Evolutionary conservation across 495 filamentous ascomycete species (phyloP).

Genomic region (Endocarpon pusillum): DNA sequence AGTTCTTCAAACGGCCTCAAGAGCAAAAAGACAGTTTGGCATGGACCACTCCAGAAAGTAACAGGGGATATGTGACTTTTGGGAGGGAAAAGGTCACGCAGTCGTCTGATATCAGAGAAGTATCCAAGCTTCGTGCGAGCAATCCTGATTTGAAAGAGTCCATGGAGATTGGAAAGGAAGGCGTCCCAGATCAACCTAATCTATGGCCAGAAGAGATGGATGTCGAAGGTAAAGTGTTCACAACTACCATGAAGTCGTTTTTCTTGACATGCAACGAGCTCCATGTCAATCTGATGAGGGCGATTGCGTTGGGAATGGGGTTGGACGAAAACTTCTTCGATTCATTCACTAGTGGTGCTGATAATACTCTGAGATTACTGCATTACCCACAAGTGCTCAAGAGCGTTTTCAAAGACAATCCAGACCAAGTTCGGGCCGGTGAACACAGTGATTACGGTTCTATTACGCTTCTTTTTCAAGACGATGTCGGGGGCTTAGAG

Average conservation of each 20-base stretch:
- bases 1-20: slow-evolving; percentile 59
- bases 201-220: slow-evolving; percentile 58
- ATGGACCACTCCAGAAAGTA: slow-evolving; percentile 57
- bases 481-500: slow-evolving; percentile 65
- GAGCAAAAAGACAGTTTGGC: slow-evolving; percentile 50
- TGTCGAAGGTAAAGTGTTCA: slow-evolving; percentile 48
- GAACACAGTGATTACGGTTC: slow-evolving; percentile 83
- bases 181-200: slow-evolving; percentile 50
- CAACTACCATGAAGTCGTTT: slow-evolving; percentile 53
- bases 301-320: slow-evolving; percentile 72
- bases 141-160: slow-evolving; percentile 70
- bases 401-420: slow-evolving; percentile 51
- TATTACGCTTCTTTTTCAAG: slow-evolving; percentile 82
- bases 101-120: slow-evolving; percentile 35
- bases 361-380: slow-evolving; percentile 77
- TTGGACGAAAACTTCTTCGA: slow-evolving; percentile 66
- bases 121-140: slow-evolving; percentile 38
- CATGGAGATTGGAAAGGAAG: slow-evolving; percentile 69
- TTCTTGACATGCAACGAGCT: slow-evolving; percentile 53
- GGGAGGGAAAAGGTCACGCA: slow-evolving; percentile 64
- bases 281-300: slow-evolving; percentile 68
- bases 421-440: slow-evolving; percentile 63
- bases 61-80: slow-evolving; percentile 59
- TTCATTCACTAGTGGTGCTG: slow-evolving; percentile 46
- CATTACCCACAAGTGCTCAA: slow-evolving; percentile 65